Evolutionary conservation across 2,329 filamentous ascomycete species (phyloP).

Genomic region (Alternaria tenuissima): DNA sequence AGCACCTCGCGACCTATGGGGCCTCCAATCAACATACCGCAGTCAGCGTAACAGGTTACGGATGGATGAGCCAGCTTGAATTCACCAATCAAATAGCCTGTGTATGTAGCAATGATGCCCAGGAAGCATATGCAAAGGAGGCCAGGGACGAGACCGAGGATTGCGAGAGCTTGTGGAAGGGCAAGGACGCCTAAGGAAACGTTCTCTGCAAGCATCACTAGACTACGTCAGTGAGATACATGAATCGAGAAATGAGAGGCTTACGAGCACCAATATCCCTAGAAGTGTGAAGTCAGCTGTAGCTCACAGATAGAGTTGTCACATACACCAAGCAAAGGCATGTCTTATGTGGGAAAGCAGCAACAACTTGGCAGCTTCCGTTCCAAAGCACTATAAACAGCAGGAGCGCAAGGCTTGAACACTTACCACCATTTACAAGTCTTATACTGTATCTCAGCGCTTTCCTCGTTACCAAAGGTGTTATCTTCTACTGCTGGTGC

Average conservation of each 20-base stretch:
- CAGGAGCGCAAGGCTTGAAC: neutral
- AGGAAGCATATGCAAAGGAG: slow-evolving; percentile 63
- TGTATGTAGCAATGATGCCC: slow-evolving; percentile 66
- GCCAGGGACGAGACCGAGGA: slow-evolving; percentile 63
- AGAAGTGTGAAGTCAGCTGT: neutral
- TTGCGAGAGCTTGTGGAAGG: slow-evolving; percentile 62
- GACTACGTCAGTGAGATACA: neutral
- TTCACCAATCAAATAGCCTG: slow-evolving; percentile 67
- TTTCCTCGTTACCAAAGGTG: slow-evolving; percentile 41
- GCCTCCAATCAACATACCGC: slow-evolving; percentile 69
- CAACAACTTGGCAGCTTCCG: neutral
- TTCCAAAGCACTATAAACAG: neutral
- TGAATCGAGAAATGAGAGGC: neutral
- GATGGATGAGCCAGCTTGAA: slow-evolving; percentile 66
- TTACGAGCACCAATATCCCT: slow-evolving; percentile 10
- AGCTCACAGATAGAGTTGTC: neutral
- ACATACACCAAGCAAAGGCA: neutral
- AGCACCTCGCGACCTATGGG: slow-evolving; percentile 68
- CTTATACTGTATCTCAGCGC: slow-evolving; percentile 59
- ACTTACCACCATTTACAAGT: slow-evolving; percentile 59
- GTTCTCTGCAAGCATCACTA: slow-evolving; percentile 67
- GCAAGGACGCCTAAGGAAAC: slow-evolving; percentile 66
- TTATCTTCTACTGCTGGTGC: slow-evolving; percentile 7
- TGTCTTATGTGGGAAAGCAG: neutral
- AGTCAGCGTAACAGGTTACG: slow-evolving; percentile 73